These are phyloP conservation scores for Trematosphaeria pertusa DNA, from an alignment of 2,329 filamentous ascomycete species.

Conservation along the genomic window DNA sequence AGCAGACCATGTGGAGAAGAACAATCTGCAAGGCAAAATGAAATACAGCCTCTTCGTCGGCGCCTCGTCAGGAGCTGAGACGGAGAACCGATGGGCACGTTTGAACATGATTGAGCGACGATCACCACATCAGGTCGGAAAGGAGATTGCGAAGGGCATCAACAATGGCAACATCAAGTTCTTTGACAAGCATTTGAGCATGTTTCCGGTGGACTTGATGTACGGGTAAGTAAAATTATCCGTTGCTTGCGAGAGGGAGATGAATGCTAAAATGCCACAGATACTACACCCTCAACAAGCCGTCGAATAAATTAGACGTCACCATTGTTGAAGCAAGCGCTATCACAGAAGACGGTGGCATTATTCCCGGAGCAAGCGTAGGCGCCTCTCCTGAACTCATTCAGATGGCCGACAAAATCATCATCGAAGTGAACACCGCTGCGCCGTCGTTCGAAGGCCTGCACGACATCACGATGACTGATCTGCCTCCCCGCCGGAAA, in stretches of 20 bases:
- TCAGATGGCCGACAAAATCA: conserved; percentile 91
- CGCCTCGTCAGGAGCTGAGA: conserved; percentile 87
- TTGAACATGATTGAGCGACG: conserved; percentile 90
- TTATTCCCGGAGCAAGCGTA: conserved; percentile 85
- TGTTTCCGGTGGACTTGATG: conserved; percentile 88
- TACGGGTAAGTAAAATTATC: conserved; percentile 60
- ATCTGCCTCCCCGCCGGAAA: conserved; percentile 80
- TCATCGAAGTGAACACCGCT: conserved; percentile 90
- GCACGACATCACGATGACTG: conserved; percentile 91
- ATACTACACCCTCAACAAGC: conserved; percentile 82
- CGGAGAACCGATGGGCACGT: conserved; percentile 88
- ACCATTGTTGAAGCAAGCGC: conserved; percentile 85
- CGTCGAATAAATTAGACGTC: conserved; percentile 77
- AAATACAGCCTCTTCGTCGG: conserved; percentile 89
- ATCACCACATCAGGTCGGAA: conserved; percentile 87
- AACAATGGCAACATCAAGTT: conserved; percentile 89
- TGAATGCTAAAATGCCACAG: conserved; percentile 56
- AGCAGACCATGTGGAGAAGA: conserved; percentile 88
- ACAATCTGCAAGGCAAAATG: conserved; percentile 80
- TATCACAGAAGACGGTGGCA: conserved; percentile 87
- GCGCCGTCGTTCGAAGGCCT: conserved; percentile 85
- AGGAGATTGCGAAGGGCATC: conserved; percentile 88
- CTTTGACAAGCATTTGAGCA: conserved; percentile 92
- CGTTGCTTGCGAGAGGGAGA: neutral
- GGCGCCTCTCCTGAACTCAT: conserved; percentile 85